Evolutionary conservation across 306 rosid genomes (phyloP), one percentile per base, ranked within the genome.

Genomic region (Prinsepia uniflora): DNA sequence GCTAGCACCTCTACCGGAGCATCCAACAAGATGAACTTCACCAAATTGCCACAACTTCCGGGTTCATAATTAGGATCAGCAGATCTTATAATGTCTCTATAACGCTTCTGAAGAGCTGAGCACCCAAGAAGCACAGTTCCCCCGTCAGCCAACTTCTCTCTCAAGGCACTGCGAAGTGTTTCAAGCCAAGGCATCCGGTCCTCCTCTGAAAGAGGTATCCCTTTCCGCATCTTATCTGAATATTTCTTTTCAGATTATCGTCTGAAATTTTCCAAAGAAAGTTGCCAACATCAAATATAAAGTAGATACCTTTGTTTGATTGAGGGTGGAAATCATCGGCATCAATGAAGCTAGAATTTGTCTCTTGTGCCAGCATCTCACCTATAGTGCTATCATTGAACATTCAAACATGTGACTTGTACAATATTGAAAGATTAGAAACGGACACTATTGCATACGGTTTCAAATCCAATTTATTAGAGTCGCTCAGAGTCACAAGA

Each of bases 171-270:
- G 4, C 82, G 76, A 15, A 88, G 84, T 17, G 78, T 73, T 76
- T 93, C 91, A 20, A 93, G 96, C 98, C 98, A 93, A 2, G 97
- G 98, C 34, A 68, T 75, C 43, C 98, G 68, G 72, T 90, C 98
- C 53, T 90, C 87, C 43, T 88, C 92, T 0, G 88, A 72, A 34
- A 93, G 96, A 18, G 96, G 97, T 69, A 84, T 87, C 60, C 96
- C 98, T 41, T 65, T 70, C 0, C 75, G 50, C 98, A 88, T 93
- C 78, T 93, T 93, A 58, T 85, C 98, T 90, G 86, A 70, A 45
- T 43, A 67, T 30, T 30, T n/a, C n/a, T n/a, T n/a, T n/a, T 30
- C 36, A 2, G 36, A 30, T 30, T 30, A 30, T 30, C 36, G 2
- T 30, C 36, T 30, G 1, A 30, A 30, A 1, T 30, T 30, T 30